These are phyloP conservation scores for Torrubiella hemipterigena DNA, from an alignment of 2,329 filamentous ascomycete species.

Conservation along the genomic window DNA sequence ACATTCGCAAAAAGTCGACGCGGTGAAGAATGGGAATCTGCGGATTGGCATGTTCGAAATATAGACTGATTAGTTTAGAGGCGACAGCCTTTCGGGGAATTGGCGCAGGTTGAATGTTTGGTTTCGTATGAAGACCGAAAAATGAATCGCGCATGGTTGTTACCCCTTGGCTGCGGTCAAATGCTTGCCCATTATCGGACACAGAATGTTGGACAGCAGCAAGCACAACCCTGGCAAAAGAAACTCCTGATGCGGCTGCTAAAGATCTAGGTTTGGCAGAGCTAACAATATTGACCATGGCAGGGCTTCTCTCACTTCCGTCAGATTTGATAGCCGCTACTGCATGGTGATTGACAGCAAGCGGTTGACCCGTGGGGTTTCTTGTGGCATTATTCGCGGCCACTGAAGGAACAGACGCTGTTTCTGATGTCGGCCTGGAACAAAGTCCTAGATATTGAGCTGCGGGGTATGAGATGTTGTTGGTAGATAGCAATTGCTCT, in stretches of 20 bases:
- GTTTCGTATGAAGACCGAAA: constrained; percentile 88
- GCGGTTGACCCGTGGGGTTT: background rate
- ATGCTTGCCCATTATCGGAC: constrained; percentile 26
- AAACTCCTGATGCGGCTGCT: constrained; percentile 80
- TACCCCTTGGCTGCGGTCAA: constrained; percentile 27
- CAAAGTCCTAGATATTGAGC: constrained; percentile 57
- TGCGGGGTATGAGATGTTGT: constrained; percentile 60
- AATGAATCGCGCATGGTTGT: constrained; percentile 92
- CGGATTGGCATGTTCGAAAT: constrained; percentile 93
- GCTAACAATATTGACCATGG: constrained; percentile 65
- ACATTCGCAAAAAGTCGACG: constrained; percentile 78
- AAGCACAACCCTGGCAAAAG: constrained; percentile 88
- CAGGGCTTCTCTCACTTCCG: constrained; percentile 19
- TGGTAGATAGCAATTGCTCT: constrained; percentile 58
- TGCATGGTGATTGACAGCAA: constrained; percentile 11
- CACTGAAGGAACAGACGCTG: constrained; percentile 19
- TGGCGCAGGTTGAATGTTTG: constrained; percentile 70
- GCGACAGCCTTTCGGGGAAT: constrained; percentile 74
- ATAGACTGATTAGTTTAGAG: constrained; percentile 61
- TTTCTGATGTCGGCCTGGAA: constrained; percentile 33
- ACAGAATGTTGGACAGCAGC: constrained; percentile 73
- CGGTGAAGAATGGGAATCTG: constrained; percentile 90
- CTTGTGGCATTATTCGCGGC: constrained; percentile 11
- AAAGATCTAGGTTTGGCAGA: constrained; percentile 70
- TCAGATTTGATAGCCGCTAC: constrained; percentile 21